These are phyloP conservation scores for Thyridium curvatum DNA, from an alignment of 2,329 filamentous ascomycete species.

Conservation along the genomic window DNA sequence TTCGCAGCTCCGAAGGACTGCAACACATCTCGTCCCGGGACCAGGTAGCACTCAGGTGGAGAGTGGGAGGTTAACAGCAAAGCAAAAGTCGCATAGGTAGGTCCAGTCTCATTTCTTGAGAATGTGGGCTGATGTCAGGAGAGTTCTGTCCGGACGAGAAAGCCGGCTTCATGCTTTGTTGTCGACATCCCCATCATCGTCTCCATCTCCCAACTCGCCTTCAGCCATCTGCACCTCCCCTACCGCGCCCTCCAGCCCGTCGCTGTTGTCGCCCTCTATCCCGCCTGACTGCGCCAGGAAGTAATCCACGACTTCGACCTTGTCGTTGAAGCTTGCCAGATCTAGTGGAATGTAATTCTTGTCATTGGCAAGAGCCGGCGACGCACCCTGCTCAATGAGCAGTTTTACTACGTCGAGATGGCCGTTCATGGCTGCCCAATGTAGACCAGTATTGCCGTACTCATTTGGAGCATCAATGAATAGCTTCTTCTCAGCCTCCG, in stretches of 20 bases:
- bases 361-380: slow-evolving; percentile 71
- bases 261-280: slow-evolving; percentile 35
- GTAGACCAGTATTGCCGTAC: slow-evolving; percentile 83
- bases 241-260: slow-evolving; percentile 31
- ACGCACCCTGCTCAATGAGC: slow-evolving; percentile 70
- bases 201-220: slow-evolving; percentile 18
- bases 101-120: too few species aligned
- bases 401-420: slow-evolving; percentile 75
- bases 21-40: too few species aligned
- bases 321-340: slow-evolving; percentile 64
- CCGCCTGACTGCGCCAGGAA: slow-evolving; percentile 44
- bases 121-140: too few species aligned
- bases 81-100: too few species aligned
- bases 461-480: slow-evolving; percentile 67
- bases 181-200: slow-evolving; percentile 1
- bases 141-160: too few species aligned
- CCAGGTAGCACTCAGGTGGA: too few species aligned
- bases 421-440: slow-evolving; percentile 90
- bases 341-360: slow-evolving; percentile 78
- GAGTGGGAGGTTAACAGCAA: too few species aligned
- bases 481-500: slow-evolving; percentile 31
- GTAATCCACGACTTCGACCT: slow-evolving; percentile 58
- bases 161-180: neutral
- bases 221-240: slow-evolving; percentile 31
- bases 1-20: too few species aligned